Evolutionary conservation across 2,329 filamentous ascomycete genomes (phyloP).

Genomic region (Chaetothyriales sp.): DNA sequence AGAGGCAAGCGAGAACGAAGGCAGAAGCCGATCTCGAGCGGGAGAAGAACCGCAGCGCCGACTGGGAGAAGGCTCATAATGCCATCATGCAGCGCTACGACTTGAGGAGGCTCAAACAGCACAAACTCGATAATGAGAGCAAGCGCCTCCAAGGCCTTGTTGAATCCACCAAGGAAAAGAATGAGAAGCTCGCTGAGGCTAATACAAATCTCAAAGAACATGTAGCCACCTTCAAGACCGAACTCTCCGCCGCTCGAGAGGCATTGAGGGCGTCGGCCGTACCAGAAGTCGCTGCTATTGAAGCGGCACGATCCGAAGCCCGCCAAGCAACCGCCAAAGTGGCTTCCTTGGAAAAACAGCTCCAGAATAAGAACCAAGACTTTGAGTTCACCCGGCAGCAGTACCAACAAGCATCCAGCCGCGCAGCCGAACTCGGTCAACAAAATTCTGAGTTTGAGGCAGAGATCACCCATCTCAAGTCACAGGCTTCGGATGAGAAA

Average conservation of each 20-base stretch:
- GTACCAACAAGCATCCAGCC: slow-evolving; percentile 34
- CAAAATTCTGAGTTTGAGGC: slow-evolving; percentile 27
- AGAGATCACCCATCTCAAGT: slow-evolving; percentile 26
- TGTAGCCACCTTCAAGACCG: slow-evolving; percentile 23
- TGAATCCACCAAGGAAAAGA: slow-evolving; percentile 22
- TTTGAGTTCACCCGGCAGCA: slow-evolving; percentile 34
- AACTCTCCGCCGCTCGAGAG: slow-evolving; percentile 28
- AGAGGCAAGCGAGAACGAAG: slow-evolving; percentile 21
- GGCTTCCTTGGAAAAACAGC: slow-evolving; percentile 24
- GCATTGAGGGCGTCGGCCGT: slow-evolving; percentile 25
- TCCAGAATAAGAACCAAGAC: slow-evolving; percentile 30
- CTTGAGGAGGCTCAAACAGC: slow-evolving; percentile 24
- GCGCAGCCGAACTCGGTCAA: slow-evolving; percentile 28
- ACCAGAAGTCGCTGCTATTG: slow-evolving; percentile 28
- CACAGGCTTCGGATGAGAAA: slow-evolving; percentile 26
- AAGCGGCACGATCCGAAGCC: slow-evolving; percentile 28
- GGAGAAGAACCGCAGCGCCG: slow-evolving; percentile 22
- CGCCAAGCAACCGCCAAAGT: slow-evolving; percentile 14
- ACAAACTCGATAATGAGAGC: slow-evolving; percentile 26
- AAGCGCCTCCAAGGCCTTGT: slow-evolving; percentile 13
- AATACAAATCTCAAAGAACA: slow-evolving; percentile 30
- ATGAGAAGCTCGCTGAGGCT: slow-evolving; percentile 26
- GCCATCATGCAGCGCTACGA: slow-evolving; percentile 34
- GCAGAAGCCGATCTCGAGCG: slow-evolving; percentile 20
- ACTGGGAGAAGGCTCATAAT: slow-evolving; percentile 24